phyloP scores from a whole-genome alignment of 306 rosid genomes.

The Trifolium fragiferum region DNA sequence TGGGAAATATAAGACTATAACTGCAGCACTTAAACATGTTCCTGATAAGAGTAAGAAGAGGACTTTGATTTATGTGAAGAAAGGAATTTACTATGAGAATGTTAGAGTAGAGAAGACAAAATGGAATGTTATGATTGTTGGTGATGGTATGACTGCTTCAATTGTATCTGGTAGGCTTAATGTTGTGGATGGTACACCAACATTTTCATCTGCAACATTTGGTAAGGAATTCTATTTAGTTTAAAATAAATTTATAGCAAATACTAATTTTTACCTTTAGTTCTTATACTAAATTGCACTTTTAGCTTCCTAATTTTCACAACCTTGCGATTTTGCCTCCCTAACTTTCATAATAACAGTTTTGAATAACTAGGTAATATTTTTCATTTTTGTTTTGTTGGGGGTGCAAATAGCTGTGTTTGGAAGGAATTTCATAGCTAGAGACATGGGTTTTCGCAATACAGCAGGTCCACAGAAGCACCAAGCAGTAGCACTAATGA shows the following conservation, averaged over 20 bases:
- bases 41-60: conserved; percentile 56
- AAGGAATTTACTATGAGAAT: conserved; percentile 67
- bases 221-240: conserved; percentile 48
- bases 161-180: conserved; percentile 57
- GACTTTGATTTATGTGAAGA: conserved; percentile 70
- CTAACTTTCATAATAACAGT: background rate
- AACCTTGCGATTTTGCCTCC: too few species aligned
- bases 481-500: conserved; percentile 85
- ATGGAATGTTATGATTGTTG: conserved; percentile 77
- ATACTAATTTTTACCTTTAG: too few species aligned
- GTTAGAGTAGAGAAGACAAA: conserved; percentile 63
- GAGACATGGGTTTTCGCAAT: conserved; percentile 72
- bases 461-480: conserved; percentile 73
- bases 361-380: background rate
- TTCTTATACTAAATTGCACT: too few species aligned
- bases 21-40: conserved; percentile 65
- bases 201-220: conserved; percentile 72
- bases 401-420: conserved; percentile 56
- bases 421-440: conserved; percentile 65
- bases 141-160: conserved; percentile 73
- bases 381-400: background rate
- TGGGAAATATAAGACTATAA: conserved; percentile 60
- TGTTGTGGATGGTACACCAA: conserved; percentile 72
- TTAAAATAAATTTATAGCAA: too few species aligned
- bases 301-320: too few species aligned